Evolutionary conservation across 225 moss, liverwort and hornwort species (phyloP), one percentile per base, ranked within the genome.

Genomic region (Neckera pumila): DNA sequence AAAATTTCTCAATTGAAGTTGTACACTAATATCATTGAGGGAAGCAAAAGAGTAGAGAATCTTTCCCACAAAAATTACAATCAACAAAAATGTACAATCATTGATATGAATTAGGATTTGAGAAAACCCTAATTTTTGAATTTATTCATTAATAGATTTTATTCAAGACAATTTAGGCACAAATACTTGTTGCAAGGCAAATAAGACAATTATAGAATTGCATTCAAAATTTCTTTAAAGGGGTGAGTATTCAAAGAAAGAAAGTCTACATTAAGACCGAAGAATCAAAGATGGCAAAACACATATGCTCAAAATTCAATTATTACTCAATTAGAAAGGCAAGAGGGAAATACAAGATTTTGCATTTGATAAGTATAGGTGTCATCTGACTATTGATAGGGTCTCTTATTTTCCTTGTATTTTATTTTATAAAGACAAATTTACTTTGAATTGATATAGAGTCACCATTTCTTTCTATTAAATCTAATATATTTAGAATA

Each of bases 131-230:
- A 51, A 26, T n/a, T 8, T 65, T 45, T 25, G 2, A 65, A 36
- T 2, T 34, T 49, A 49, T 36, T 65, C 2, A 34, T 1, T 22
- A 7, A 25, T 63, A 33, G 11, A 34, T 16, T 61, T 12, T 40
- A 14, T 42, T 40, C 20, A 2, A 40, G 2, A 1, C 4, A 20
- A 28, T 42, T 57, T 30, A 31, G 19, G 61, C 0, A 0, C 4
- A 21, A 43, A 43, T 31, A 58, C 4, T 56, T 80, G 9, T 30
- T 42, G 13, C 14, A 33, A 34, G 33, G 16, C 16, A 15, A 81
- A 47, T 7, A 14, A 81, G 64, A 20, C 30, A 42, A 60, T 60
- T 20, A 17, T 1, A 62, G 1, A 49, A 34, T 49, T 22, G 14
- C 12, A 23, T 63, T 63, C 11, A 3, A 62, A 15, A 22, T 40